Percentiles rank a stretch among this genome's conserved stretches.
Conservation (phyloP, 768 basidiomycete species). For the Suillus americanus region DNA sequence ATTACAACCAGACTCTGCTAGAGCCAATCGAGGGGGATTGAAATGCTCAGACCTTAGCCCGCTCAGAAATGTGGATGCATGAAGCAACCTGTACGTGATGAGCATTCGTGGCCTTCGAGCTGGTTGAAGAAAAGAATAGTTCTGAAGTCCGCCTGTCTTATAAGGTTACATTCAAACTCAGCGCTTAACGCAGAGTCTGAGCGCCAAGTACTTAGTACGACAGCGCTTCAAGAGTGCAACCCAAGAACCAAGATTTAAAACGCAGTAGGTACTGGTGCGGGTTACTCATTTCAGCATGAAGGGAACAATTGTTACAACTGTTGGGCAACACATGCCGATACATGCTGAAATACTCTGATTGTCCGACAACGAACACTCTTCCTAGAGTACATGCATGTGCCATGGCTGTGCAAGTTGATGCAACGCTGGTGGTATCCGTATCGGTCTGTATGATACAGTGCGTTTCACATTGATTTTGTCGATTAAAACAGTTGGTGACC, state of each 20-base stretch:
- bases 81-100: slow-evolving; percentile 48
- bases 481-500: background rate
- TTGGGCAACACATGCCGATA: background rate
- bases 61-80: slow-evolving; percentile 48
- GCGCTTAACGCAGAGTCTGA: background rate
- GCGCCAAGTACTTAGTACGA: too few species aligned
- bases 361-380: background rate
- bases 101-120: slow-evolving; percentile 65
- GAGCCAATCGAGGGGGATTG: slow-evolving; percentile 59
- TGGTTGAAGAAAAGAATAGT: slow-evolving; percentile 13
- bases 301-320: background rate
- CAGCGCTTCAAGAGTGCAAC: too few species aligned
- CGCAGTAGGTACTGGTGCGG: too few species aligned
- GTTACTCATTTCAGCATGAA: background rate
- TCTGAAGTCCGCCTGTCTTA: background rate
- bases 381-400: background rate
- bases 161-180: background rate
- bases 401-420: background rate
- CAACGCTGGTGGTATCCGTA: too few species aligned
- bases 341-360: background rate
- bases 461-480: background rate
- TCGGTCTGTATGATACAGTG: background rate
- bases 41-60: slow-evolving; percentile 79
- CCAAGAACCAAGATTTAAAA: too few species aligned
- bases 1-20: slow-evolving; percentile 58